Evolutionary conservation across 2,329 filamentous ascomycete genomes (phyloP), one percentile per base, ranked within the genome.

Genomic region (Polychaeton citri): DNA sequence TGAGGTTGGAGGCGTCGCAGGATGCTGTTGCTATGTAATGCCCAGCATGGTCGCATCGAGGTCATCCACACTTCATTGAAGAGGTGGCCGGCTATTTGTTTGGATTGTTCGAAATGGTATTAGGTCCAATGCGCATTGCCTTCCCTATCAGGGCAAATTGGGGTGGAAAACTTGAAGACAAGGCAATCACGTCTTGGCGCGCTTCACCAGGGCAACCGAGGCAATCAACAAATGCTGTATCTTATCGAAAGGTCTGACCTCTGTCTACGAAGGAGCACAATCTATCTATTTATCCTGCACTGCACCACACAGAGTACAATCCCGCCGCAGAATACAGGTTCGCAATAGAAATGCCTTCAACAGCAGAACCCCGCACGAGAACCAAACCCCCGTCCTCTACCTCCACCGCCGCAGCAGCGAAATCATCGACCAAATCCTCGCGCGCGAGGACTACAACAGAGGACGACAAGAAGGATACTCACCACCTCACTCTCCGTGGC

Each of bases 401-500:
- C 18, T 12, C 30, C 13, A 16, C 30, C 12, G 18, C 30, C 10
- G 13, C 30, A 16, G 10, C 12, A 16, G 5, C 30, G 4, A 32
- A 19, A 17, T 15, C 13, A 16, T 3, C 13, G 17, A 10, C 30
- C 5, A 17, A 16, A 16, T 39, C 42, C n/a, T 38, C 36, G 16
- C 39, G 33, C 20, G 37, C 33, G 20, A 38, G 40, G 33, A 19
- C 19, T 3, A 7, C 32, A 24, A 38, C 41, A 37, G 62, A 68
- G 41, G 71, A 70, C 45, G 72, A 76, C 53, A 86, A 86, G 53
- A 83, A 84, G 48, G 94, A 95, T 63, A 77, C 86, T 42, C 90
- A 98, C 68, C 96, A 94, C 69, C 74, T 98, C 43, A 83, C 87
- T 24, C 70, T 95, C 43, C 88, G 86, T 62, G 84, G 81, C 63